Evolutionary conservation across 345 rosid genomes (phyloP).

Genomic region (Citrus maxima): DNA sequence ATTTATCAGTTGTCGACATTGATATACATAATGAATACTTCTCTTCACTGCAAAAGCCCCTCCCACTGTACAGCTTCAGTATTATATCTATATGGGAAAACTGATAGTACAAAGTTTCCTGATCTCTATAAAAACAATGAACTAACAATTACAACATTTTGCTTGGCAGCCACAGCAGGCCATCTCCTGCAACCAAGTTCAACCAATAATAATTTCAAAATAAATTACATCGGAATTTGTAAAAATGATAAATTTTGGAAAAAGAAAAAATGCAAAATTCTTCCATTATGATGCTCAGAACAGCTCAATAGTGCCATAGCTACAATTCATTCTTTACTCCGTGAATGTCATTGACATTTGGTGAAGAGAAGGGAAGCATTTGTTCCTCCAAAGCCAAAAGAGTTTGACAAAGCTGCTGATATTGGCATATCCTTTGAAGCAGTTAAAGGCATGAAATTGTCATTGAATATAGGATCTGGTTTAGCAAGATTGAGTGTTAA

Average conservation of each 20-base stretch:
- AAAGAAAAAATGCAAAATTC: background rate
- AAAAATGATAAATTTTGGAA: background rate
- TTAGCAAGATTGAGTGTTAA: conserved; percentile 67
- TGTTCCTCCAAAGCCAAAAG: conserved; percentile 95
- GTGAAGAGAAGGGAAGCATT: conserved; percentile 73
- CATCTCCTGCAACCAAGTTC: background rate
- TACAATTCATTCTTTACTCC: background rate
- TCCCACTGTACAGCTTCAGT: background rate
- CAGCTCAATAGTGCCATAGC: background rate
- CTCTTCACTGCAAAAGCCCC: background rate
- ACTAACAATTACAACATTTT: background rate
- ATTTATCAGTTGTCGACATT: background rate
- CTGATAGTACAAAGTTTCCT: background rate
- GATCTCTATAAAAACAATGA: background rate
- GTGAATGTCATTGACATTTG: background rate
- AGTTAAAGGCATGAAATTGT: conserved; percentile 60
- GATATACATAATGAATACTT: background rate
- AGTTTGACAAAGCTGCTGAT: conserved; percentile 75
- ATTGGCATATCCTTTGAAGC: conserved; percentile 64
- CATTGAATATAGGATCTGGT: conserved; percentile 76
- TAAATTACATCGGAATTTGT: background rate
- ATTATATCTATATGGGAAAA: background rate
- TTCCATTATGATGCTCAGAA: background rate
- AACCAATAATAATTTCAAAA: background rate
- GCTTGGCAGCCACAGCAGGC: background rate